These are phyloP conservation scores for Pelargonium australe DNA, from an alignment of 441 rosid genomes.

Conservation along the genomic window DNA sequence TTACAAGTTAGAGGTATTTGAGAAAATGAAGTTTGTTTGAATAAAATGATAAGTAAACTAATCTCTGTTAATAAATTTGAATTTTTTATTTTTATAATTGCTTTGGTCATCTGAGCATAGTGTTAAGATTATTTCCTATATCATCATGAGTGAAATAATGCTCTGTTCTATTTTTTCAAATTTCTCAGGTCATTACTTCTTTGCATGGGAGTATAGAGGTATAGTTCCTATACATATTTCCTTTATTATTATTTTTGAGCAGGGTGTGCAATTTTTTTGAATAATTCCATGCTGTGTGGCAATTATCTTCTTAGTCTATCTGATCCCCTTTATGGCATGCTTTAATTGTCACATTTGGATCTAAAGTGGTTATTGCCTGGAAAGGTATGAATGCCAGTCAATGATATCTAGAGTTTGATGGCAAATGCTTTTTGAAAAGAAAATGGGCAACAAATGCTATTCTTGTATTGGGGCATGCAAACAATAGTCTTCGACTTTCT, in stretches of 20 bases:
- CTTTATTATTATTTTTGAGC: not conserved
- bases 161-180: constrained; percentile 11
- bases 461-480: not conserved
- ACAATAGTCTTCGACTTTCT: not conserved
- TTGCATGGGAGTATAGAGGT: constrained; percentile 54
- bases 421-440: not conserved
- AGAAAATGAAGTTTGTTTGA: not conserved
- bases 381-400: not conserved
- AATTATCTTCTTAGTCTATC: not conserved
- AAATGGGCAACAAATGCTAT: not conserved
- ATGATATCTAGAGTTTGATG: not conserved
- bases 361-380: not conserved
- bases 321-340: not conserved
- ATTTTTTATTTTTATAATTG: not conserved
- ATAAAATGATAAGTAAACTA: not conserved
- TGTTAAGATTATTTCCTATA: not conserved
- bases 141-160: constrained; percentile 1
- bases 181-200: constrained; percentile 47
- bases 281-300: not conserved
- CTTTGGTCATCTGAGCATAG: not conserved
- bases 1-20: not conserved
- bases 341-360: not conserved
- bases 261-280: not conserved
- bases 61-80: not conserved
- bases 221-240: constrained; percentile 11